Evolutionary conservation across 1,139 yeast species (phyloP).

Genomic region (Pichia kudriavzevii): DNA sequence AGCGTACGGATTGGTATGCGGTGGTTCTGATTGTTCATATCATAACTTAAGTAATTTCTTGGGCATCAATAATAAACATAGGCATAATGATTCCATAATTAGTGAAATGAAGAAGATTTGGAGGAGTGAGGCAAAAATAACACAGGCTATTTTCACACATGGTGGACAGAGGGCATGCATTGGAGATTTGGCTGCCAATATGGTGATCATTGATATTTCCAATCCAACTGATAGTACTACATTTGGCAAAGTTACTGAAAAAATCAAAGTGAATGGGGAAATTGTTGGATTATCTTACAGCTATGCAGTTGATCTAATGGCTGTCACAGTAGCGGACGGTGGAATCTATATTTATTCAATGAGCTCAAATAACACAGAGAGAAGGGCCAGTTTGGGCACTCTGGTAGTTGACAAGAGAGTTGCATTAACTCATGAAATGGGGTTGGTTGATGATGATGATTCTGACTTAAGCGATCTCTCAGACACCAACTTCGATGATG

Average conservation of each 20-base stretch:
- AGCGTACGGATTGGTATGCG: constrained; percentile 24
- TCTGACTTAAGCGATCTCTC: constrained; percentile 18
- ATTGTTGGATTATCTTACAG: constrained; percentile 57
- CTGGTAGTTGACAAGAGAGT: constrained; percentile 22
- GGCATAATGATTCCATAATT: background rate
- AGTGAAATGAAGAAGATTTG: constrained; percentile 23
- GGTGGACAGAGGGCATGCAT: constrained; percentile 62
- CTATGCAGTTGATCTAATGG: constrained; percentile 48
- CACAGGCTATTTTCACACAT: constrained; percentile 60
- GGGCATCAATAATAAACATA: constrained; percentile 1
- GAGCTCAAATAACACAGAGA: constrained; percentile 30
- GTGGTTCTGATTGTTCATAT: constrained; percentile 27
- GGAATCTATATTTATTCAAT: constrained; percentile 57
- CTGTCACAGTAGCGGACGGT: constrained; percentile 65
- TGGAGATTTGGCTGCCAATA: constrained; percentile 71
- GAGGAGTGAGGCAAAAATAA: constrained; percentile 53
- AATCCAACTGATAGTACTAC: constrained; percentile 23
- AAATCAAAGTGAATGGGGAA: constrained; percentile 39
- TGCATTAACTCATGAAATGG: constrained; percentile 14
- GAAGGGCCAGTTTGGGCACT: constrained; percentile 17
- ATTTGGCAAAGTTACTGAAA: constrained; percentile 23
- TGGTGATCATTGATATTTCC: constrained; percentile 44
- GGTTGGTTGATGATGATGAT: constrained; percentile 22
- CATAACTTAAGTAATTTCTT: constrained; percentile 24
- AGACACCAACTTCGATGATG: constrained; percentile 28